Conservation (phyloP, 331 rosid genomes). For the Quercus phellos region DNA sequence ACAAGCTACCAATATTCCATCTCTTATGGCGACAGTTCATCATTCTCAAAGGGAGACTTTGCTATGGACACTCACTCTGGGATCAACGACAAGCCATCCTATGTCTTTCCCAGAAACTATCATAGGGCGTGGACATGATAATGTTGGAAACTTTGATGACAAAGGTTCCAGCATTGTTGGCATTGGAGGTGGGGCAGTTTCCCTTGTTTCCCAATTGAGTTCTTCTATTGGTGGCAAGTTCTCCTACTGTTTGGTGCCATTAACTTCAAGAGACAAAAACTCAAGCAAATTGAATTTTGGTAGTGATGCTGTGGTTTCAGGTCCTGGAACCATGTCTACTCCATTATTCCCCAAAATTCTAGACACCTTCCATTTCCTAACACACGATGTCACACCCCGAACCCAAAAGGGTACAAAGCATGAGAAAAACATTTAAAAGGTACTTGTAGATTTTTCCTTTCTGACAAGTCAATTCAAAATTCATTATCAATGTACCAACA, state of each 20-base stretch:
- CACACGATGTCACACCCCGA: too few species aligned
- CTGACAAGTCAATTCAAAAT: too few species aligned
- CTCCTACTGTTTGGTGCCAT: too few species aligned
- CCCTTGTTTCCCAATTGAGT: slow-evolving; percentile 33
- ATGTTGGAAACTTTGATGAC: slow-evolving; percentile 10
- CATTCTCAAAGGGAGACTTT: slow-evolving; percentile 5
- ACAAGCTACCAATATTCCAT: slow-evolving; percentile 7
- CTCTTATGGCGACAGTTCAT: too few species aligned
- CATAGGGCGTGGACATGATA: slow-evolving; percentile 34
- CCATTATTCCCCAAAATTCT: background rate
- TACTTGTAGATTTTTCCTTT: too few species aligned
- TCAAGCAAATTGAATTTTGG: too few species aligned
- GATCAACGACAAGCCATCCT: background rate
- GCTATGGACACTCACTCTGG: slow-evolving; percentile 37
- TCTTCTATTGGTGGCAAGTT: too few species aligned
- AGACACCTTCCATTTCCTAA: slow-evolving; percentile 10
- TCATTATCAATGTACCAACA: too few species aligned
- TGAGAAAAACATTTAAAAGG: too few species aligned
- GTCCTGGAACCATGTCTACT: slow-evolving; percentile 17
- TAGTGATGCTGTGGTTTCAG: too few species aligned
- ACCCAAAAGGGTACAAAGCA: too few species aligned
- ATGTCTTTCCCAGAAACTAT: background rate
- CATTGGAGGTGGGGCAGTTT: slow-evolving; percentile 29
- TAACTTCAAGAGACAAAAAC: too few species aligned
- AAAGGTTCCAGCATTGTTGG: slow-evolving; percentile 34